Evolutionary conservation across 768 basidiomycete genomes (phyloP).

Genomic region (Lactarius indigo): DNA sequence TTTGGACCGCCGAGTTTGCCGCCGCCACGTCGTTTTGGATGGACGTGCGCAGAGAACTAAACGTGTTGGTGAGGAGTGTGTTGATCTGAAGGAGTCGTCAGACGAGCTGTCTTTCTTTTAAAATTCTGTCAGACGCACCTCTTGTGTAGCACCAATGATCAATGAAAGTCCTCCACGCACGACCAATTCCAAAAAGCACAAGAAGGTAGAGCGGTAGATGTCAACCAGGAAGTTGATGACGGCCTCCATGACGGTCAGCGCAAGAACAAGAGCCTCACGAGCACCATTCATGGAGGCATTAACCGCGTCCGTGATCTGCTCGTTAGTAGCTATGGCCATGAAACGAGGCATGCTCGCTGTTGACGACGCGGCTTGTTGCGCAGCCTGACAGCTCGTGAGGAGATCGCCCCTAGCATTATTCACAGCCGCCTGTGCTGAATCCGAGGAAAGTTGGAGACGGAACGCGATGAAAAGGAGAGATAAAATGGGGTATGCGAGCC

Average conservation of each 20-base stretch:
- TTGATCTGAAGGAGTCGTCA: constrained; percentile 52
- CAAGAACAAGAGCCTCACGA: constrained; percentile 63
- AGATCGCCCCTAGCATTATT: constrained; percentile 69
- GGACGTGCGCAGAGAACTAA: constrained; percentile 57
- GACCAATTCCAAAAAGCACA: constrained; percentile 91
- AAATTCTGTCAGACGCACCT: constrained; percentile 47
- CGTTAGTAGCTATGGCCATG: constrained; percentile 80
- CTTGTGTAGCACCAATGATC: constrained; percentile 77
- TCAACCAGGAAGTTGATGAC: constrained; percentile 91
- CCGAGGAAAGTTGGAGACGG: constrained; percentile 70
- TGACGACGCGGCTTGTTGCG: constrained; percentile 76
- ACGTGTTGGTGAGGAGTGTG: constrained; percentile 55
- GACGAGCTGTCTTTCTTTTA: neutral
- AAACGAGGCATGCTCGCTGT: constrained; percentile 87
- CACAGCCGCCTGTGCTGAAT: constrained; percentile 63
- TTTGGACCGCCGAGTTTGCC: constrained; percentile 66
- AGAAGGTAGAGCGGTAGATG: constrained; percentile 86
- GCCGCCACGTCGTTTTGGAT: constrained; percentile 68
- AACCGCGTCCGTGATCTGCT: constrained; percentile 71
- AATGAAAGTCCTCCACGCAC: constrained; percentile 77
- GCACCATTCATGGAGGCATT: constrained; percentile 78
- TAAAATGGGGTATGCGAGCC: constrained; percentile 89
- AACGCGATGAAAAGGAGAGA: constrained; percentile 88
- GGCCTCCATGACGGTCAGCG: constrained; percentile 81
- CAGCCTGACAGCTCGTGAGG: constrained; percentile 81